Conservation (phyloP, 768 basidiomycete genomes). For the Coprinopsis strossmayeri region DNA sequence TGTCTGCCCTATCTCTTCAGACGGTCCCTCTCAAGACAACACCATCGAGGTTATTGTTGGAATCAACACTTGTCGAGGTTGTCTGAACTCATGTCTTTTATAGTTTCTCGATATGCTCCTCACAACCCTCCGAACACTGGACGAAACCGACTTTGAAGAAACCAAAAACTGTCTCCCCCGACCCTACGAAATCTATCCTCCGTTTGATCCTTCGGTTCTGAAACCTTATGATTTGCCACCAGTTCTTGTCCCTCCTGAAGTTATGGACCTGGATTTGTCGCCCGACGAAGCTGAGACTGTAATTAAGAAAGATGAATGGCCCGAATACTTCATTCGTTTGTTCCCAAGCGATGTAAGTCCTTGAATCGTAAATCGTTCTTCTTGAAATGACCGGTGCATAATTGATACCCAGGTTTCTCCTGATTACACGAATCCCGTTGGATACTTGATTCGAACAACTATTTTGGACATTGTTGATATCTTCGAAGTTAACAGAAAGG, state of each 20-base stretch:
- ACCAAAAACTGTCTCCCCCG: conserved; percentile 52
- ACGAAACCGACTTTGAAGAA: conserved; percentile 53
- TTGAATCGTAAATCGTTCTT: neutral
- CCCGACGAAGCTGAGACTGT: conserved; percentile 34
- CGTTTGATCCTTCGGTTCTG: conserved; percentile 30
- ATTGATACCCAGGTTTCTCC: conserved; percentile 59
- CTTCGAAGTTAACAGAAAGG: conserved; percentile 94
- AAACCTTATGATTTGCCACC: conserved; percentile 64
- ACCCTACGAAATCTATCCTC: conserved; percentile 50
- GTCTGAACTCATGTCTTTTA: conserved; percentile 7
- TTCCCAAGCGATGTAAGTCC: conserved; percentile 53
- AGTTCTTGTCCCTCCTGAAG: conserved; percentile 83
- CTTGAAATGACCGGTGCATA: neutral
- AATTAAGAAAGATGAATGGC: conserved; percentile 80
- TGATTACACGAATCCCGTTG: conserved; percentile 62
- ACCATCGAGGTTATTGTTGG: conserved; percentile 54
- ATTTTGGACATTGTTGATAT: conserved; percentile 78
- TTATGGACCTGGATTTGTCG: conserved; percentile 72
- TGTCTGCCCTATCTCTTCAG: conserved; percentile 43
- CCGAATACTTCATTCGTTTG: conserved; percentile 59
- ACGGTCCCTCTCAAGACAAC: conserved; percentile 35
- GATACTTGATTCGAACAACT: conserved; percentile 72
- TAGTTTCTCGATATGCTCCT: conserved; percentile 77
- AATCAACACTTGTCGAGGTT: neutral
- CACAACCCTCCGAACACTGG: conserved; percentile 52